Evolutionary conservation across 2,329 filamentous ascomycete genomes (phyloP), one percentile per base, ranked within the genome.

Genomic region (Colletotrichum filicis): DNA sequence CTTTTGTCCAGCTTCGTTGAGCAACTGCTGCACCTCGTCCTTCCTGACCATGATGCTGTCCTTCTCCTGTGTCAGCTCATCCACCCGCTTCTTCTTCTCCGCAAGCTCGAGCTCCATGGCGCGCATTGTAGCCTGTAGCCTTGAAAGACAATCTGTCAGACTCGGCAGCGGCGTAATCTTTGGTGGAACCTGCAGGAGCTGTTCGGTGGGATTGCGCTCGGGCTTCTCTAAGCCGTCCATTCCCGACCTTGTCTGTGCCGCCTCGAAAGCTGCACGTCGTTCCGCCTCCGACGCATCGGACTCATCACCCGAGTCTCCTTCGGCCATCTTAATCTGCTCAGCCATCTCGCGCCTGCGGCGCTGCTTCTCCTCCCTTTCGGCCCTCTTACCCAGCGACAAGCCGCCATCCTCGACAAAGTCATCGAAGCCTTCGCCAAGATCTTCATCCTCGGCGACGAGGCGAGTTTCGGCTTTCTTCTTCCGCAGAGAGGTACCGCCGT

Each of bases 391-490:
- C 0, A 98, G 86, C 1, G 94, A 90, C 11, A 98, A 90, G 8
- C 91, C 90, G 9, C 94, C 95, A 79, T 98, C 94, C 53, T 97
- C 94, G 9, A 97, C 94, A 77, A 94, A 98, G 67, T 96, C 93
- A 73, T 98, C 96, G 77, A 97, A 98, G 0, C 95, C 95, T 83
- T 98, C 97, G 49, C 94, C 94, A 0, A 98, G 89, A 78, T 98
- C 95, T 80, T 98, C 96, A 77, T 98, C 96, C 42, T 98, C 95
- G 55, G 88, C 90, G 6, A 95, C 89, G 2, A 98, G 88, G 1
- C 96, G 89, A 6, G 93, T 93, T 74, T 95, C 89, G 42, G 90
- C 84, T 83, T 53, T 82, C 79, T 71, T 86, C 85, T 66, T 87
- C 9, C 71, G 71, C 46, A 74, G 69, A 11, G 58, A 64, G 3